Evolutionary conservation across 192 early-diverging fungal species (phyloP).

Genomic region (Coemansia sp.): DNA sequence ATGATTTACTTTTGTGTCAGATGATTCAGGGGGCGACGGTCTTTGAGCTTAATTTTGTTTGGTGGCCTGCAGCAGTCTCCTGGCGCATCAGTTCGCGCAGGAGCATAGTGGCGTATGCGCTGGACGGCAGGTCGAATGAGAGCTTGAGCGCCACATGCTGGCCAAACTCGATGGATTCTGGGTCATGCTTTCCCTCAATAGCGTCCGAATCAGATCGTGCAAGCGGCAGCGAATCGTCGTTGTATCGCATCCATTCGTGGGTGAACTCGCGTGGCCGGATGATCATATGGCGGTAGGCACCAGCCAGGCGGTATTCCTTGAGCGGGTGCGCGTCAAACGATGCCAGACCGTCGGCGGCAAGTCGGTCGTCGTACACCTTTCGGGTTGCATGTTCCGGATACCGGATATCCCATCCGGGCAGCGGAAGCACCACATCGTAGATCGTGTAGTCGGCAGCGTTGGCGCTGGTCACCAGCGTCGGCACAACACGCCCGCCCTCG

Average conservation of each 20-base stretch:
- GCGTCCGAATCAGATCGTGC: conserved; percentile 65
- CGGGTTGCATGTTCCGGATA: conserved; percentile 79
- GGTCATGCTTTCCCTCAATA: conserved; percentile 54
- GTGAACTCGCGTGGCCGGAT: conserved; percentile 60
- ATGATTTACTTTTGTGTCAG: no score
- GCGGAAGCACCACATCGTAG: conserved; percentile 88
- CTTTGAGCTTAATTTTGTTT: conserved; percentile 42
- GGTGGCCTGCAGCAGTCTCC: conserved; percentile 61
- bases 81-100: conserved; percentile 81
- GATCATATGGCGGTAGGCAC: conserved; percentile 67
- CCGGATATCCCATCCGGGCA: conserved; percentile 76
- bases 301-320: conserved; percentile 65
- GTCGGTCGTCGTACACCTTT: conserved; percentile 64
- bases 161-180: conserved; percentile 58
- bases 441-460: conserved; percentile 72
- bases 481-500: conserved; percentile 24
- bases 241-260: conserved; percentile 67
- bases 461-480: conserved; percentile 65
- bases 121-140: conserved; percentile 74
- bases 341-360: conserved; percentile 74
- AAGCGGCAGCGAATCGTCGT: conserved; percentile 61
- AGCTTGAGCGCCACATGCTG: conserved; percentile 70
- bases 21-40: not conserved
- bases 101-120: conserved; percentile 97
- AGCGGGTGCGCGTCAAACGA: conserved; percentile 64